phyloP scores from a whole-genome alignment of 495 filamentous ascomycete genomes.

The Viridothelium virens region DNA sequence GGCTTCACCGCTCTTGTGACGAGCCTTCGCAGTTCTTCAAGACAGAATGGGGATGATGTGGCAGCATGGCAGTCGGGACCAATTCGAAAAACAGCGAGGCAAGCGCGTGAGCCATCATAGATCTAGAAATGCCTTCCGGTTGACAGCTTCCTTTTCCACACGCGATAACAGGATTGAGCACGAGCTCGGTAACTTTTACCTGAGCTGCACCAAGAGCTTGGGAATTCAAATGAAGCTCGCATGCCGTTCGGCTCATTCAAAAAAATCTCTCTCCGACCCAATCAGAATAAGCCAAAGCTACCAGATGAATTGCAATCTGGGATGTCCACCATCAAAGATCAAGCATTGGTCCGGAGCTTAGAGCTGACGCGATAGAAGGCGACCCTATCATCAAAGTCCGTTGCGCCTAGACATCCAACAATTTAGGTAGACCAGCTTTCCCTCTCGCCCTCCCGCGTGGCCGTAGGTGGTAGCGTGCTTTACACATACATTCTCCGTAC shows the following conservation, averaged over 20 bases:
- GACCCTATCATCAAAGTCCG: neutral
- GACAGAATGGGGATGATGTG: neutral
- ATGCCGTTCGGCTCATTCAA: too few species aligned
- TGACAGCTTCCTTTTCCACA: neutral
- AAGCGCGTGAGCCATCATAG: neutral
- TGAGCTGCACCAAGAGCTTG: too few species aligned
- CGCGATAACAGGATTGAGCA: too few species aligned
- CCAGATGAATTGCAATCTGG: too few species aligned
- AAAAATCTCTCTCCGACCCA: too few species aligned
- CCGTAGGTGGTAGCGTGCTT: neutral
- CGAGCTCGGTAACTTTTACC: too few species aligned
- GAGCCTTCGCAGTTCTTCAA: neutral
- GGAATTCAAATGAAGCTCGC: too few species aligned
- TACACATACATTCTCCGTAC: neutral
- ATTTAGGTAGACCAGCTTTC: neutral
- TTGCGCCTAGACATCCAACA: neutral
- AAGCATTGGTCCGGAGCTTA: neutral
- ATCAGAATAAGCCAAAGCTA: too few species aligned
- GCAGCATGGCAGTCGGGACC: neutral
- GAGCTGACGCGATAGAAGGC: neutral
- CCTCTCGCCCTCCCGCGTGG: neutral
- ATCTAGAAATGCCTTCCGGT: neutral
- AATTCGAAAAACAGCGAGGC: neutral
- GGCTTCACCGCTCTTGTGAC: constrained; percentile 10
- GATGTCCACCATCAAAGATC: neutral